A percentile compares a stretch with the other conserved stretches of the same genome.
Evolutionary conservation across 2,329 filamentous ascomycete species (phyloP).

Genomic region (Pseudocercospora crystallina): DNA sequence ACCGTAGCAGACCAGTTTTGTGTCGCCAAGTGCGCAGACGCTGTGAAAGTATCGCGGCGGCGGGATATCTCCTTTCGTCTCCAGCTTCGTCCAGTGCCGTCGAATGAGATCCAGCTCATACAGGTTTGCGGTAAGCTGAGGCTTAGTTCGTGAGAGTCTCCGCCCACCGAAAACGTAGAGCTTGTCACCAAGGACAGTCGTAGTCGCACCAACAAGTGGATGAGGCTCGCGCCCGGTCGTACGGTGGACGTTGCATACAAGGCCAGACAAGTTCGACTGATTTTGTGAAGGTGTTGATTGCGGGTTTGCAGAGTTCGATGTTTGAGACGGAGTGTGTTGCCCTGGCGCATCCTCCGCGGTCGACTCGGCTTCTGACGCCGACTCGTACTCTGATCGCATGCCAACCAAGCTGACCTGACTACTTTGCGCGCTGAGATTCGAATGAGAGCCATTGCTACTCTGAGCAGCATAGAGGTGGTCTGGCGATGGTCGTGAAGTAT

Average conservation of each 20-base stretch:
- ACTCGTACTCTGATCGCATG: constrained; percentile 43
- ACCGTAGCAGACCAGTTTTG: constrained; percentile 95
- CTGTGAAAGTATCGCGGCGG: constrained; percentile 96
- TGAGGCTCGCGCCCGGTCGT: constrained; percentile 91
- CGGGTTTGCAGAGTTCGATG: constrained; percentile 14
- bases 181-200: constrained; percentile 91
- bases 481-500: constrained; percentile 45
- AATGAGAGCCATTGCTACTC: constrained; percentile 36
- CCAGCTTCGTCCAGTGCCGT: constrained; percentile 89
- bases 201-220: constrained; percentile 89
- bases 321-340: constrained; percentile 32
- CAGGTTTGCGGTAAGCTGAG: constrained; percentile 82
- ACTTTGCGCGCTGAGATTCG: constrained; percentile 45
- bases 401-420: constrained; percentile 49
- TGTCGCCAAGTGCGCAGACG: constrained; percentile 88
- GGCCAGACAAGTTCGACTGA: constrained; percentile 62
- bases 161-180: constrained; percentile 95
- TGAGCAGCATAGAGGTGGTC: constrained; percentile 41
- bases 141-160: constrained; percentile 78
- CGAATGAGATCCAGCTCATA: constrained; percentile 91
- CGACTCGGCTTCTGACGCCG: constrained; percentile 37
- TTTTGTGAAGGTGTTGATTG: constrained; percentile 34
- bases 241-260: constrained; percentile 69
- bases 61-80: constrained; percentile 79
- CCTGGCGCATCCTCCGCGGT: constrained; percentile 27